Evolutionary conservation across 2,329 filamentous ascomycete species (phyloP).

Genomic region (Pyrenophora teres): DNA sequence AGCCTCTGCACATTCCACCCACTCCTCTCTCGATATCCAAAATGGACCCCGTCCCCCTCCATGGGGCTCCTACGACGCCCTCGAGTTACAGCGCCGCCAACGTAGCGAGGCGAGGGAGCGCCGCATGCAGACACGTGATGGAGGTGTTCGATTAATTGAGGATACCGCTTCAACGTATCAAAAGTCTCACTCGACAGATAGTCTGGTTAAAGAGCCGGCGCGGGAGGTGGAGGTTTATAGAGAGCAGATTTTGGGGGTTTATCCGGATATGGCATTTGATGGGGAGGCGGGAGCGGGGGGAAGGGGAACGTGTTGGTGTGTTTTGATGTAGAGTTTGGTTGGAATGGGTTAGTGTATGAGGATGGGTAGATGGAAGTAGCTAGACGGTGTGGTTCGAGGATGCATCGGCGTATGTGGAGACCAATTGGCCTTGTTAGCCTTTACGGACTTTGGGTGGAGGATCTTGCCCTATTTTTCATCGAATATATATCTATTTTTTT

Average conservation of each 20-base stretch:
- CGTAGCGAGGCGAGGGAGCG: conserved; percentile 11
- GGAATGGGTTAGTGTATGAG: no score
- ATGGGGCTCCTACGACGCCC: conserved; percentile 18
- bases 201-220: conserved; percentile 8
- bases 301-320: conserved; percentile 15
- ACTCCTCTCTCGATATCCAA: conserved; percentile 1
- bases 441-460: no score
- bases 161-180: background rate
- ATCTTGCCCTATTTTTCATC: no score
- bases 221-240: conserved; percentile 26
- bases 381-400: background rate
- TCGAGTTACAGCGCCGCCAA: conserved; percentile 13
- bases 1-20: background rate
- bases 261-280: conserved; percentile 32
- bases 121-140: background rate
- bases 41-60: conserved; percentile 19
- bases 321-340: conserved; percentile 18
- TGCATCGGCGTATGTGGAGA: no score
- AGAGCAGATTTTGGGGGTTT: conserved; percentile 25
- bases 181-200: background rate
- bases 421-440: no score
- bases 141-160: background rate
- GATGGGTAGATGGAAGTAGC: no score
- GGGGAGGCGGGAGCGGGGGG: conserved; percentile 11
- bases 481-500: no score